phyloP scores from a whole-genome alignment of 1,139 yeast genomes.

The Geotrichum fermentans region DNA sequence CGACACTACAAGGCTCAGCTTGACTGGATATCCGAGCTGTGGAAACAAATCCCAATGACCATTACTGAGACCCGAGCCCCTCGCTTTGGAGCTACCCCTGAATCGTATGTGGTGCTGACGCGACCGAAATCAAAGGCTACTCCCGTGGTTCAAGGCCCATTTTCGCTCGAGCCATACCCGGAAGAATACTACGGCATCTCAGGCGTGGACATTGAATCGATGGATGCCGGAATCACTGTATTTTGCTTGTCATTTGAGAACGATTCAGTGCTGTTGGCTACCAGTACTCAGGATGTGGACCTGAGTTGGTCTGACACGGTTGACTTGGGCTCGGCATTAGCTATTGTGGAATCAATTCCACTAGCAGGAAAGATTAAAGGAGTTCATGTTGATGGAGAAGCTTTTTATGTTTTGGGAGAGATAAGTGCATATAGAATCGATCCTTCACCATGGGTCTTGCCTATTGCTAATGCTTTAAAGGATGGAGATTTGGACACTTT shows the following conservation, averaged over 20 bases:
- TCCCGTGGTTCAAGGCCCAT: conserved; percentile 48
- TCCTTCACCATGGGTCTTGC: conserved; percentile 27
- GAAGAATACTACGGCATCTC: conserved; percentile 43
- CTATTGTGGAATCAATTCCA: conserved; percentile 18
- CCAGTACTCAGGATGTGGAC: conserved; percentile 30
- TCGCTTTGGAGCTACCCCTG: conserved; percentile 22
- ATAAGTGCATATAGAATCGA: conserved; percentile 23
- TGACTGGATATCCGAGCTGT: conserved; percentile 30
- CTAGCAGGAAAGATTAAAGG: not conserved
- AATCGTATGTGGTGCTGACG: conserved; percentile 25
- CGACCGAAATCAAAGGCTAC: conserved; percentile 23
- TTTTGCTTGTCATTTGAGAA: conserved; percentile 23
- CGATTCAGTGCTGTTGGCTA: conserved; percentile 30
- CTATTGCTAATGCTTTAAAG: conserved; percentile 30
- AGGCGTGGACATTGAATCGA: conserved; percentile 37
- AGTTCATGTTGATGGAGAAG: conserved; percentile 2
- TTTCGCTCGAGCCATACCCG: conserved; percentile 49
- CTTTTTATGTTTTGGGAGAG: conserved; percentile 4
- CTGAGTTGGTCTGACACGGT: conserved; percentile 26
- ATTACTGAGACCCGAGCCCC: conserved; percentile 25
- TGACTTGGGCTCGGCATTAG: conserved; percentile 6
- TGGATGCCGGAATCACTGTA: conserved; percentile 33
- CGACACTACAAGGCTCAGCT: conserved; percentile 28
- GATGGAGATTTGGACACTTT: conserved; percentile 16
- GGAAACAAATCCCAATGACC: conserved; percentile 27